These are phyloP conservation scores for Spinellus fusiger DNA, from an alignment of 192 early-diverging fungal genomes.

Conservation along the genomic window DNA sequence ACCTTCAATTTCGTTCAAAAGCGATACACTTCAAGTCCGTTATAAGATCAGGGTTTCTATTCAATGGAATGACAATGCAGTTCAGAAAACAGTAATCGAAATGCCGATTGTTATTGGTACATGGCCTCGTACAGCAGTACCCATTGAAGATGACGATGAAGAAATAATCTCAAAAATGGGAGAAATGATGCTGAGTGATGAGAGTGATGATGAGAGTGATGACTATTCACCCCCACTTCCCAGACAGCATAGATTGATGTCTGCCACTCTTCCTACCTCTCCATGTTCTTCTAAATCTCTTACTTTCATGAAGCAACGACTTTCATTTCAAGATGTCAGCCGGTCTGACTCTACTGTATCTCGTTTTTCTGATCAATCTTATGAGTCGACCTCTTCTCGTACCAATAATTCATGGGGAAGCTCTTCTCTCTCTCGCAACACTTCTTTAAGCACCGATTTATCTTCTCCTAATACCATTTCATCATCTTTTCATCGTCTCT, in stretches of 20 bases:
- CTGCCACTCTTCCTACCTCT: too few relatives aligned
- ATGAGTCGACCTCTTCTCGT: constrained; percentile 7
- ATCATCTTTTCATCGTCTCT: too few relatives aligned
- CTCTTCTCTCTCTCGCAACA: constrained; percentile 16
- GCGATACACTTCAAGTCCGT: constrained; percentile 15
- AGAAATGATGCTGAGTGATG: background rate
- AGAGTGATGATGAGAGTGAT: constrained; percentile 5
- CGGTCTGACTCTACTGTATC: constrained; percentile 23
- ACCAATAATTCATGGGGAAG: constrained; percentile 18
- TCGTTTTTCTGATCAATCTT: constrained; percentile 9
- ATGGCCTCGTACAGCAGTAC: constrained; percentile 26
- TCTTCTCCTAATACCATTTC: constrained; percentile 9
- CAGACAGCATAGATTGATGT: too few relatives aligned
- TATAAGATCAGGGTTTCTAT: constrained; percentile 23
- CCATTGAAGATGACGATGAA: constrained; percentile 36
- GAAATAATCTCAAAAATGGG: constrained; percentile 2
- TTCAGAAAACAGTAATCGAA: too few relatives aligned
- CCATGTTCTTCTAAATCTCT: too few relatives aligned
- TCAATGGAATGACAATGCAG: background rate
- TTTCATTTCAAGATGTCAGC: background rate
- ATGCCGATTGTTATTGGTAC: constrained; percentile 33
- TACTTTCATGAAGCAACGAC: background rate
- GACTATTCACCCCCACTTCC: constrained; percentile 8
- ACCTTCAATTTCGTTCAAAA: constrained; percentile 17
- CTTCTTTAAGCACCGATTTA: constrained; percentile 11